Evolutionary conservation across 352 stramenopile species (phyloP).

Genomic region (Chrysophaeum taylorii): DNA sequence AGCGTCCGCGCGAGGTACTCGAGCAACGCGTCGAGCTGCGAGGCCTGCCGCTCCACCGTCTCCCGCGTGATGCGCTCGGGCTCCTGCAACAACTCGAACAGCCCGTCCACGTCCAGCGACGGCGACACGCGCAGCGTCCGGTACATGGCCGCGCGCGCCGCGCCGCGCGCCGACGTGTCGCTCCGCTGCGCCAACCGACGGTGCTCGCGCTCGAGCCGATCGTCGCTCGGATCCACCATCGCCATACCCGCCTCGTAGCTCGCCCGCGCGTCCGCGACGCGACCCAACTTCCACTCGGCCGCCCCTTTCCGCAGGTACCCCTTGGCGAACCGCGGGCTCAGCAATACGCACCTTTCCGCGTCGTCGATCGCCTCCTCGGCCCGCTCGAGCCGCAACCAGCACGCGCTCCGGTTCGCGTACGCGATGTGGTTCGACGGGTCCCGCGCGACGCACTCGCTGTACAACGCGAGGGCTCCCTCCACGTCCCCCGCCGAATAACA

Average conservation of each 20-base stretch:
- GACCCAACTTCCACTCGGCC: neutral
- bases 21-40: neutral
- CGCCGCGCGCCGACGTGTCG: neutral
- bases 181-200: neutral
- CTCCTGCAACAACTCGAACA: conserved; percentile 7
- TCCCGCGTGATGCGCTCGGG: neutral
- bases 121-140: neutral
- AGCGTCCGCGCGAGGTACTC: neutral
- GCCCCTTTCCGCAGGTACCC: neutral
- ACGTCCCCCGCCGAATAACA: neutral
- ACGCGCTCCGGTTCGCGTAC: neutral
- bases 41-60: neutral
- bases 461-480: neutral
- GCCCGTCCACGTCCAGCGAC: neutral
- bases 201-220: neutral
- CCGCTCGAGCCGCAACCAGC: neutral
- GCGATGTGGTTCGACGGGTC: neutral
- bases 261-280: neutral
- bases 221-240: neutral
- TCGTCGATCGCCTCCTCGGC: conserved; percentile 5
- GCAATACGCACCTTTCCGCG: neutral
- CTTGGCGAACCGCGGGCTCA: neutral
- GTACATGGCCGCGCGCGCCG: conserved; percentile 1
- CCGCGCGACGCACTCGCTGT: neutral
- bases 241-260: conserved; percentile 2